These are phyloP conservation scores for Myxozyma geophila DNA, from an alignment of 805 yeast species.

Conservation along the genomic window DNA sequence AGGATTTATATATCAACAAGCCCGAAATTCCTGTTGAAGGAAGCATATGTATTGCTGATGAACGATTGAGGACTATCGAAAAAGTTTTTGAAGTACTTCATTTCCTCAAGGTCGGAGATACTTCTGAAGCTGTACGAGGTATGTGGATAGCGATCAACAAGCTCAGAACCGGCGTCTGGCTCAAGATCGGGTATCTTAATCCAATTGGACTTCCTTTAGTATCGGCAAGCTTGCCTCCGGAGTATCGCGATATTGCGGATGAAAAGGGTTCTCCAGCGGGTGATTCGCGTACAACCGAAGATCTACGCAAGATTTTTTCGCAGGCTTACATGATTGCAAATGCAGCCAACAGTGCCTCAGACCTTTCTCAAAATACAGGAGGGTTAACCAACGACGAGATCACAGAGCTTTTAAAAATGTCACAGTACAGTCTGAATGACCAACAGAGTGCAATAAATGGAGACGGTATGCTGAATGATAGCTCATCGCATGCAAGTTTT, in stretches of 20 bases:
- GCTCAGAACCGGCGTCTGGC: constrained; percentile 29
- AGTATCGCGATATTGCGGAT: constrained; percentile 8
- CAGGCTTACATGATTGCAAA: constrained; percentile 4
- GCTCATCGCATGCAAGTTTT: neutral
- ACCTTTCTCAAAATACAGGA: neutral
- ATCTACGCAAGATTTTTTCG: constrained; percentile 1
- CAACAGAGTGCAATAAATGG: neutral
- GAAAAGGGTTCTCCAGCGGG: neutral
- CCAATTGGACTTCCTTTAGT: constrained; percentile 30
- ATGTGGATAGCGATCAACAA: constrained; percentile 25
- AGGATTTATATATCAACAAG: constrained; percentile 22
- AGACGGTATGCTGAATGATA: neutral
- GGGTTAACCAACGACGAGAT: neutral
- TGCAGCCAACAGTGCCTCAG: neutral
- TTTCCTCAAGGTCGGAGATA: constrained; percentile 17
- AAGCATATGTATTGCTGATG: constrained; percentile 6
- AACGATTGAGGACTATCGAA: constrained; percentile 18
- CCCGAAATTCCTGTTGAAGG: constrained; percentile 11
- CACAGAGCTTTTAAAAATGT: neutral
- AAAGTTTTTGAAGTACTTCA: constrained; percentile 18
- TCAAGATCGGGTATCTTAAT: constrained; percentile 22
- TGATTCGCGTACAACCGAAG: neutral
- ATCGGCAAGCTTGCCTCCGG: constrained; percentile 20
- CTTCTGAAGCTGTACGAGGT: constrained; percentile 13
- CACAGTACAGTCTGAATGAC: constrained; percentile 5